Base-by-base conservation (phyloP, 306 rosid genomes). In the Mimosa pudica region DNA sequence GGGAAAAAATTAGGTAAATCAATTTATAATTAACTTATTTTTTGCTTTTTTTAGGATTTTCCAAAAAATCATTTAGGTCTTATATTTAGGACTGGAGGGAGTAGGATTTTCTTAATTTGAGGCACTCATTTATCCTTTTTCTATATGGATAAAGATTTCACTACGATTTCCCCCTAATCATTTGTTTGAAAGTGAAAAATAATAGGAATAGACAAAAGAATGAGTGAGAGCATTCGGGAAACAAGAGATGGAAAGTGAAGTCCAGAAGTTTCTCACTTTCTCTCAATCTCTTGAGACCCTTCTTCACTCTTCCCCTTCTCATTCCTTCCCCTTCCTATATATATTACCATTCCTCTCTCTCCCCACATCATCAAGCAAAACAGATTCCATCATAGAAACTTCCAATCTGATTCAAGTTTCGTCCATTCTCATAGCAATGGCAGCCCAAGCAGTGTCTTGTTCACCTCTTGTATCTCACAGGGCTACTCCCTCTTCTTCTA, bases 391-490 rank as follows among this genome's bases (percentile, higher is more conserved):
- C 2, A 38, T 38, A 3, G 42, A 3, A 38, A 8, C 52, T 9
- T 0, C n/a, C 8, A 14, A 7, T 61, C 13, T 5, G n/a, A 68
- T 35, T 36, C 17, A 13, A 33, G 52, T 3, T 13, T 71, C 36
- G 7, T 20, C 12, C 46, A 41, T 49, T 17, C 72, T 1, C 33
- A 14, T 12, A 7, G 4, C 32, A 9, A 94, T 92, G 97, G 90
- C 97, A 61, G 90, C 97, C 71, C 87, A 91, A 76, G 65, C 89
- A 30, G 8, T 87, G 58, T 84, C 86, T 52, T 73, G 80, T 33
- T 86, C 86, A 1, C 86, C 82, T 76, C 41, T 90, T 58, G 35
- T 82, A 0, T 71, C 82, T 24, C 81, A 57, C 77, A 90, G 83
- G 69, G 79, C 74, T 73, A 51, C 80, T n/a, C 24, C 70, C 6